Conservation (phyloP, 2,329 filamentous ascomycete species). For the Paracamarosporium sp. region DNA sequence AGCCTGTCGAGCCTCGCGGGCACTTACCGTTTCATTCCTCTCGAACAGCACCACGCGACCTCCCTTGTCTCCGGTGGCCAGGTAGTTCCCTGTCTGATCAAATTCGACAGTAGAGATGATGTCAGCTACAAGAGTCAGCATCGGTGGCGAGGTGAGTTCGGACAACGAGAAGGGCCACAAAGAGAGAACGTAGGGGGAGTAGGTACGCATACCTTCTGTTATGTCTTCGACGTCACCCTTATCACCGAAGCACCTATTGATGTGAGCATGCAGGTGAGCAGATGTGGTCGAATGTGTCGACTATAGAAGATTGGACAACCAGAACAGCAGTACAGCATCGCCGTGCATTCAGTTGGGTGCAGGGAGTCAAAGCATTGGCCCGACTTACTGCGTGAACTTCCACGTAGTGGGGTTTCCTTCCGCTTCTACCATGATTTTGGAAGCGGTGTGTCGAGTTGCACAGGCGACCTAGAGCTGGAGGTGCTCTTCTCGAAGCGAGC, state of each 20-base stretch:
- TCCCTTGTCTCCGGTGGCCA: slow-evolving; percentile 89
- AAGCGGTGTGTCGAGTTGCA: slow-evolving; percentile 19
- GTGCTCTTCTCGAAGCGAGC: slow-evolving; percentile 14
- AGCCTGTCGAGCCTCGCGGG: background rate
- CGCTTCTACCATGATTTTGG: slow-evolving; percentile 88
- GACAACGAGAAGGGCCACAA: background rate
- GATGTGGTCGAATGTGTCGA: background rate
- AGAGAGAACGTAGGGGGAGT: background rate
- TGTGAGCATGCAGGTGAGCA: slow-evolving; percentile 28
- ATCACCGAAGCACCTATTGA: slow-evolving; percentile 93
- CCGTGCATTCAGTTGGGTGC: background rate
- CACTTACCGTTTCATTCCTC: slow-evolving; percentile 88
- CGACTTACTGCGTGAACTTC: slow-evolving; percentile 98
- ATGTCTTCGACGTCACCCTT: slow-evolving; percentile 99
- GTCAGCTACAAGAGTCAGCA: slow-evolving; percentile 65
- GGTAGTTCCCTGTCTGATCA: slow-evolving; percentile 87
- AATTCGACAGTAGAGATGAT: slow-evolving; percentile 93
- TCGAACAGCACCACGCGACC: slow-evolving; percentile 86
- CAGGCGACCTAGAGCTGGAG: slow-evolving; percentile 22
- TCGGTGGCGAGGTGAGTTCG: slow-evolving; percentile 5
- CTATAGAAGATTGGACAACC: background rate
- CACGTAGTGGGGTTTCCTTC: slow-evolving; percentile 94
- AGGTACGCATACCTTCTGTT: slow-evolving; percentile 75
- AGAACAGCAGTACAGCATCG: background rate
- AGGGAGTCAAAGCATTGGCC: background rate